Evolutionary conservation across 2,329 filamentous ascomycete genomes (phyloP), one percentile per base, ranked within the genome.

Genomic region (Arthrobotrys sinensis): DNA sequence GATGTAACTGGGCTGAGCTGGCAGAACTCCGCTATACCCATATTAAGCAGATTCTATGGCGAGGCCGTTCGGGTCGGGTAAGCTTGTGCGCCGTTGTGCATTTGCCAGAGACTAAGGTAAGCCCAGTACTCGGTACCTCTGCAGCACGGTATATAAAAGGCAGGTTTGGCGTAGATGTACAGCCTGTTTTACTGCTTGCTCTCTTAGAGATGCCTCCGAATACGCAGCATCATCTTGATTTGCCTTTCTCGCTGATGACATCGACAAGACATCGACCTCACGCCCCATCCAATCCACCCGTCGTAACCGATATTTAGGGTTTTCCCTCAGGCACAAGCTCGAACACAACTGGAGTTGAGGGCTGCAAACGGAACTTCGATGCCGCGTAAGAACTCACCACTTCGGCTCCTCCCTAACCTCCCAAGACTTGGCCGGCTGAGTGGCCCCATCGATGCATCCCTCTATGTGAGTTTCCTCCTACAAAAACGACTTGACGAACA

Each of bases 331-430:
- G 50, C 52, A 60, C 48, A 43, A 45, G 45, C 34, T 60, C 36
- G 38, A 38, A 14, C 16, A 5, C 40, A 12, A 11, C 16, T 52
- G 24, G 32, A 19, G 38, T 19, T 19, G 40, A 38, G 65, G 48
- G 60, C 73, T 67, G 73, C 73, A 71, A 77, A 71, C 73, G 73
- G 73, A 66, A 66, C 43, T 40, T 14, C 57, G 63, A 32, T 45
- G 53, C 50, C 14, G 24, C 7, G 24, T 62, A 48, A 19, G 40
- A 68, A 78, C 75, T 78, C 63, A 78, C 75, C 75, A 36, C 52
- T 72, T 67, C 67, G 75, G 75, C 75, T 78, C 75, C 75, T 78
- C 62, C 75, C 67, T 72, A 78, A 78, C 67, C 67, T 78, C 75
- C 75, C 75, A 63, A 78, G 63, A 64, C 75, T 78, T 64, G 75